Base-by-base conservation (phyloP, 306 rosid species). In the Prinsepia uniflora region DNA sequence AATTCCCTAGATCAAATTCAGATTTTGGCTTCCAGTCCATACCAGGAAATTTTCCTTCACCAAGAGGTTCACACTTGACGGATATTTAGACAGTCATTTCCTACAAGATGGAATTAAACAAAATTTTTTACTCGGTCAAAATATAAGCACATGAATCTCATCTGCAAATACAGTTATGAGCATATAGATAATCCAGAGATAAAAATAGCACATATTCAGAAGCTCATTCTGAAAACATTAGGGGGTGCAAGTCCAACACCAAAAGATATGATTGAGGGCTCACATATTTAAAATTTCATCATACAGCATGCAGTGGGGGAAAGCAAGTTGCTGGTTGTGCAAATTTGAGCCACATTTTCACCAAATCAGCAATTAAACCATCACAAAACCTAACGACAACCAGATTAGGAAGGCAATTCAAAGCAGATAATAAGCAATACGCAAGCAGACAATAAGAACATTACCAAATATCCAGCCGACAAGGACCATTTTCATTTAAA, bases 21-120 rank as follows among this genome's bases (percentile, higher is more conserved):
- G 70, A 68, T 55, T 64, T 85, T 67, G 78, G 65, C 68, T 73
- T 59, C 70, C 71, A 39, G 59, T 67, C 67, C 77, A 68, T 46
- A 57, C 54, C 73, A 17, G 46, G 6, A n/a, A 45, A 46, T 6
- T 36, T 30, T 14, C 43, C 45, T 58, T 48, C 10, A 13, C 20
- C 80, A 41, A 65, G 62, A 30, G 41, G 40, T 65, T 66, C 40
- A 59, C 44, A 53, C 41, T 43, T 50, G 41, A 41, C 6, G 34
- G 19, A 44, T 41, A 65, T 30, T 52, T 47, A 72, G 40, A 53
- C 36, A 67, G 57, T 42, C 65, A 78, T 72, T 65, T 34, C 64
- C 74, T 66, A 48, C 55, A n/a, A 22, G 14, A 62, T 30, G 52
- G 54, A 78, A 47, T 46, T 46, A 46, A 46, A 46, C 9, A 46